A percentile compares a stretch with the other conserved stretches of the same genome.
Conservation (phyloP, 495 filamentous ascomycete species). For the Podospora pseudopauciseta region DNA sequence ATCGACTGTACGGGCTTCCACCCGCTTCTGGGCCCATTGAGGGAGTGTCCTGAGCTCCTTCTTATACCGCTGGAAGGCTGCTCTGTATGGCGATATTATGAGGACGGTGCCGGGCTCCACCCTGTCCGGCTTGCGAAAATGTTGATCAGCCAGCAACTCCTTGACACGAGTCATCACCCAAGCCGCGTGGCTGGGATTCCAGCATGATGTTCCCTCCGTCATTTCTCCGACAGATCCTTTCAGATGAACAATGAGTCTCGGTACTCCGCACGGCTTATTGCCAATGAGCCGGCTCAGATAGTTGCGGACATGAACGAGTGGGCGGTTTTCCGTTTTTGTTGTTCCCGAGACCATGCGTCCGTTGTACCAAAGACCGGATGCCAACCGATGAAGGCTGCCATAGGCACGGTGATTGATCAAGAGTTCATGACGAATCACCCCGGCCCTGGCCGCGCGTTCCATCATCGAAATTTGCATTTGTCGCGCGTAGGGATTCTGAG, state of each 20-base stretch:
- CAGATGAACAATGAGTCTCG: slow-evolving; percentile 22
- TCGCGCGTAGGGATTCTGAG: slow-evolving; percentile 2
- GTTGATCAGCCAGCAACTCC: slow-evolving; percentile 4
- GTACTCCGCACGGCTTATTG: background rate
- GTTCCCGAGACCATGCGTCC: slow-evolving; percentile 16
- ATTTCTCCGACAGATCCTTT: background rate
- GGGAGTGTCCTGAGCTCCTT: slow-evolving; percentile 10
- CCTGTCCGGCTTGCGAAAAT: slow-evolving; percentile 20
- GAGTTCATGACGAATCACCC: slow-evolving; percentile 18
- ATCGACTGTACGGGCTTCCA: slow-evolving; percentile 26
- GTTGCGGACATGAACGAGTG: slow-evolving; percentile 8
- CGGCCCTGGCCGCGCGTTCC: slow-evolving; percentile 20
- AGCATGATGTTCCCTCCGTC: slow-evolving; percentile 12
- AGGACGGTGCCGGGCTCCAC: slow-evolving; percentile 22
- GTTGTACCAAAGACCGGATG: slow-evolving; percentile 22
- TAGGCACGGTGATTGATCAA: slow-evolving; percentile 30
- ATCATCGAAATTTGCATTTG: slow-evolving; percentile 27
- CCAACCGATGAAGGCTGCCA: slow-evolving; percentile 22
- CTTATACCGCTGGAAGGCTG: slow-evolving; percentile 17
- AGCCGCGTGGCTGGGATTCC: slow-evolving; percentile 22
- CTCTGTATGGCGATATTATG: slow-evolving; percentile 25
- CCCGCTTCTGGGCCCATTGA: slow-evolving; percentile 14
- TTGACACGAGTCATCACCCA: slow-evolving; percentile 32
- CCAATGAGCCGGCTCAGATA: slow-evolving; percentile 12
- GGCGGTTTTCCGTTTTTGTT: background rate